These are phyloP conservation scores for Carex littledalei DNA, from an alignment of 176 grass and related monocot species.

Conservation along the genomic window DNA sequence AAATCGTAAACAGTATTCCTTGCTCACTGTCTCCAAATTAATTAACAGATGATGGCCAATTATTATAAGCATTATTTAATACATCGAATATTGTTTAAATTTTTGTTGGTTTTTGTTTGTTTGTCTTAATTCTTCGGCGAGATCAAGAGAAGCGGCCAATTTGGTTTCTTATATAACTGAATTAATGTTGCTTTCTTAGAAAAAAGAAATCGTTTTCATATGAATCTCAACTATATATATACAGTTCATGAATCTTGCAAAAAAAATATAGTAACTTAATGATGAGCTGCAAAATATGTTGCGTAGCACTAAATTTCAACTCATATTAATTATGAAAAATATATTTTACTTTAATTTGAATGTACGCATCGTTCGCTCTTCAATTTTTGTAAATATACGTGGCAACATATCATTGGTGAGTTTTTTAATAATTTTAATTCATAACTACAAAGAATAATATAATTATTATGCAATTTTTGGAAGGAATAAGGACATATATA, in stretches of 20 bases:
- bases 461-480: too few relatives aligned
- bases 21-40: neutral
- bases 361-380: neutral
- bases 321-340: too few relatives aligned
- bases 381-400: too few relatives aligned
- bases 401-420: too few relatives aligned
- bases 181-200: neutral
- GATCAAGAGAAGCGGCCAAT: neutral
- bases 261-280: neutral
- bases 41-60: neutral
- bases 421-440: too few relatives aligned
- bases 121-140: neutral
- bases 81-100: neutral
- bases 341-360: neutral
- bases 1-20: neutral
- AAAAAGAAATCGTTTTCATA: neutral
- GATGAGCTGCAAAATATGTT: neutral
- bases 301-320: neutral
- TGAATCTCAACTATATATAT: neutral
- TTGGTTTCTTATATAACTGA: neutral
- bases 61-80: neutral
- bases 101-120: neutral
- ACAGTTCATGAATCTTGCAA: neutral
- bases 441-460: too few relatives aligned
- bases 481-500: too few relatives aligned